Base-by-base conservation (phyloP, 345 rosid species). In the Pseudoturritis turrita region DNA sequence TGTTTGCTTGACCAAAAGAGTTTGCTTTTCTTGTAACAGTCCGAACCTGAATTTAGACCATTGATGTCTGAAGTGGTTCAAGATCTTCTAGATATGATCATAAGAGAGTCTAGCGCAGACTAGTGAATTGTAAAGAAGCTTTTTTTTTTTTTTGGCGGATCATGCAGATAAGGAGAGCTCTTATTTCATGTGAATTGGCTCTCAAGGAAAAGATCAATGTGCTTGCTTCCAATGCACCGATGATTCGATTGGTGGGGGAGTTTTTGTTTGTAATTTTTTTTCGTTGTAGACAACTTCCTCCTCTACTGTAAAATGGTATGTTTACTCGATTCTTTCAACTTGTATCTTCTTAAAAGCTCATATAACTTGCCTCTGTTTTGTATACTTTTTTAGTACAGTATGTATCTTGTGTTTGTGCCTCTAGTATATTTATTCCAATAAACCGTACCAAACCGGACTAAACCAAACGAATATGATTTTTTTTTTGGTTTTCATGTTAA, bases 1-100 rank as follows among this genome's bases (percentile, higher is more conserved):
- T 52, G 22, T 47, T 39, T 54, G 53, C 59, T 43, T 69, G 65
- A 62, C 67, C 26, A 44, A 28, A 60, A 39, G 7, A 13, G 10
- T 17, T 55, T 44, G 7, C 0, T 13, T 39, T 22, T 25, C 6
- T 33, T 75, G 45, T 66, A 80, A 74, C 87, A 95, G 98, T 78
- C 89, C 55, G 81, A 84, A 61, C 99, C 98, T 25, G 87, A 84
- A 67, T 96, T 83, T 75, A 83, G 99, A 86, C 90, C 97, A 3
- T 81, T 44, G 40, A 90, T 96, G 99, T 90, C 98, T 36, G 92
- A 82, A 79, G 99, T 96, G 51, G 99, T 92, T 47, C 99, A 96
- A 80, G 98, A 96, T 78, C 86, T 96, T 37, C 40, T 71, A 68
- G 91, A 84, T 83, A 90, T 96, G 88, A 85, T 90, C 59, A 70